Conservation (phyloP, 176 grass and related monocot genomes). For the Phyllostachys edulis region DNA sequence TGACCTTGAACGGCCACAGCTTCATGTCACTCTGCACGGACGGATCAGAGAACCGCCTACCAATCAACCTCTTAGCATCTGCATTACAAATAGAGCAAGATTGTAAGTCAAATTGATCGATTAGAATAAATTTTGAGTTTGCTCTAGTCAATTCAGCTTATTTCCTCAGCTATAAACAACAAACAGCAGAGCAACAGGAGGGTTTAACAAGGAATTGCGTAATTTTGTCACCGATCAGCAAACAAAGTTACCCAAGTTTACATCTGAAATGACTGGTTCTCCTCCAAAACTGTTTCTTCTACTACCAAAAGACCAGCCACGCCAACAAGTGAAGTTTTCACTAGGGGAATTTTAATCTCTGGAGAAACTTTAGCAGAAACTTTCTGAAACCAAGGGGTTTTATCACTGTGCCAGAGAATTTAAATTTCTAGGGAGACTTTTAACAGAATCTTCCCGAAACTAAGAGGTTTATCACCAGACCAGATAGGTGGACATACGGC, state of each 20-base stretch:
- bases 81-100: background rate
- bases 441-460: no score
- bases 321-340: background rate
- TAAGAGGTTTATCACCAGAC: background rate
- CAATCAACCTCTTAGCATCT: slow-evolving; percentile 92
- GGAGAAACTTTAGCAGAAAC: background rate
- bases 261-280: background rate
- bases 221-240: background rate
- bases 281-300: background rate
- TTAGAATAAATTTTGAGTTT: background rate
- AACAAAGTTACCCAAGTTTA: background rate
- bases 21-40: slow-evolving; percentile 86
- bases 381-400: background rate
- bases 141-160: background rate
- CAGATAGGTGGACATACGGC: background rate
- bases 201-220: background rate
- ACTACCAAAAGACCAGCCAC: background rate
- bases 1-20: slow-evolving; percentile 92
- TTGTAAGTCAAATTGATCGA: background rate
- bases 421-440: no score
- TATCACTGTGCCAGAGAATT: background rate
- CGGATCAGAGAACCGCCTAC: slow-evolving; percentile 60
- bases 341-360: background rate
- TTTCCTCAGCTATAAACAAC: background rate
- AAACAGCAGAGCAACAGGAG: background rate